Evolutionary conservation across 768 basidiomycete species (phyloP), one percentile per base, ranked within the genome.

Genomic region (Tulasnella sp.): DNA sequence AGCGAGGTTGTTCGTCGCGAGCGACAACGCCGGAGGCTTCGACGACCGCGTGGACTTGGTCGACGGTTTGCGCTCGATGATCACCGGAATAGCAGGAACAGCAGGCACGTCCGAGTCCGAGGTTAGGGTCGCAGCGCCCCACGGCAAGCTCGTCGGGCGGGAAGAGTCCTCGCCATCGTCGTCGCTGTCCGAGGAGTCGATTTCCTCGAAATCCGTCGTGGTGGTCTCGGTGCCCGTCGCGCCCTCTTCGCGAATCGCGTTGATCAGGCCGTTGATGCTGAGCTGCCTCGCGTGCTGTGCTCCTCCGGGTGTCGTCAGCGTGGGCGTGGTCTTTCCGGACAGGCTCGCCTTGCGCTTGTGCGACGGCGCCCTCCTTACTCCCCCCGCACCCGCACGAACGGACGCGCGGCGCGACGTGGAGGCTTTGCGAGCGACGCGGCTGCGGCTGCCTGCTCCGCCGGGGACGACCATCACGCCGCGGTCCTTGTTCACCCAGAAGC

Each of bases 401-500:
- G 51, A 44, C n/a, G 46, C 44, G 26, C 44, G 29, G 5, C 73
- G 73, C 18, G 44, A 44, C 29, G 44, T 35, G 11, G 44, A 35
- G 10, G 44, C 51, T 26, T 48, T 74, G 3, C 73, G 39, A 18
- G 51, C 51, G 39, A 44, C 32, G 3, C 44, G 0, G 37, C 40
- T 44, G 11, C 26, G 44, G 44, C 18, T 26, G 29, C 6, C n/a
- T 4, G 44, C 29, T 26, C 26, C 73, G 3, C 44, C 32, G 26
- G 40, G 39, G 20, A 42, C 29, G 18, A 35, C 40, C 42, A 18
- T 32, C 18, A 48, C 23, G 16, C 73, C 40, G 9, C 73, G 40
- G 7, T 48, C 73, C 44, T 48, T 44, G 46, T 74, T 74, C 20
- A 26, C 73, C 32, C 44, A 74, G 73, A 74, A 74, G 15, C 73